phyloP scores from a whole-genome alignment of 352 stramenopile genomes.

The Phytophthora pinifolia region DNA sequence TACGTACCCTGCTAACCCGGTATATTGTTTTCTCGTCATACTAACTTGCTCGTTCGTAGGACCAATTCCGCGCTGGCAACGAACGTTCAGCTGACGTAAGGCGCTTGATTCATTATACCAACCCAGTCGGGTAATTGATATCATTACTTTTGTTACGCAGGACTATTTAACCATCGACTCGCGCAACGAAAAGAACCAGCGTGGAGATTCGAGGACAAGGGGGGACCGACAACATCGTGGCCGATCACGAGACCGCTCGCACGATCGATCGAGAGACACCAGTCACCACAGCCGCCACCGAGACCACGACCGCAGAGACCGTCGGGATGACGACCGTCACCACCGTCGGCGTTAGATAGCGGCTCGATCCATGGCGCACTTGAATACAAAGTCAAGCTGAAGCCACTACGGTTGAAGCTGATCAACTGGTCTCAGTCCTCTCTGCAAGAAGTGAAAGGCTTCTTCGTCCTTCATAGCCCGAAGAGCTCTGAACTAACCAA shows the following conservation, averaged over 20 bases:
- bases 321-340: conserved; percentile 12
- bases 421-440: neutral
- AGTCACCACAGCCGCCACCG: conserved; percentile 12
- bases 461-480: neutral
- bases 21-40: too few relatives aligned
- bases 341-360: conserved; percentile 14
- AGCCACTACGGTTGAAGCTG: conserved; percentile 2
- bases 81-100: conserved; percentile 57
- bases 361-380: neutral
- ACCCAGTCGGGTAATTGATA: too few relatives aligned
- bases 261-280: conserved; percentile 10
- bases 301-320: conserved; percentile 15
- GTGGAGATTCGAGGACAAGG: conserved; percentile 16
- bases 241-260: conserved; percentile 14
- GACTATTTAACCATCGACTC: conserved; percentile 79
- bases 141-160: conserved; percentile 27
- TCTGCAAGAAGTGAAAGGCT: neutral
- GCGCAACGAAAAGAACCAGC: conserved; percentile 26
- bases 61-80: conserved; percentile 68
- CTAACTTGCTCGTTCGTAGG: conserved; percentile 36
- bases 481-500: neutral
- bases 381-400: too few relatives aligned
- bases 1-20: conserved; percentile 21
- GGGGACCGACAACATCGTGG: conserved; percentile 14
- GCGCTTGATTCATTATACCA: neutral